Percentiles rank a stretch among this genome's conserved stretches.
These are phyloP conservation scores for Saccharum spontaneum DNA, from an alignment of 176 grass and related monocot species.

Conservation along the genomic window DNA sequence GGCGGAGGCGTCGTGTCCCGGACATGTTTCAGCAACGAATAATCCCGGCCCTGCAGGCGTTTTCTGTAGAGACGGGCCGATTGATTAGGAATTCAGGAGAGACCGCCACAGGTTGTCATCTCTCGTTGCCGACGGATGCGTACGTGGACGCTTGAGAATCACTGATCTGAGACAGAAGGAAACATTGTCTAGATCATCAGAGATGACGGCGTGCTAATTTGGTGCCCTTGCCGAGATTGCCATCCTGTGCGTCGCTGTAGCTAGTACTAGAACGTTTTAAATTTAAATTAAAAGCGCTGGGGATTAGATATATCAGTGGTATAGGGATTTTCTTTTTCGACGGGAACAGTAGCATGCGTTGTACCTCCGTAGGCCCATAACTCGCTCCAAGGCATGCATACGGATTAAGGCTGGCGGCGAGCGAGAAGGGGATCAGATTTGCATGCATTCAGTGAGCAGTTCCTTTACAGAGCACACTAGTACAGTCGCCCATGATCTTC, in stretches of 20 bases:
- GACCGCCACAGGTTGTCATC: neutral
- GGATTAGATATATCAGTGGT: too few relatives aligned
- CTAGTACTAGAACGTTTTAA: too few relatives aligned
- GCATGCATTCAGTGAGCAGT: constrained; percentile 23
- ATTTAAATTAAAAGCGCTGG: too few relatives aligned
- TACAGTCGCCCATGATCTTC: neutral
- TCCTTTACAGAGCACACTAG: constrained; percentile 9
- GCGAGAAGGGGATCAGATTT: neutral
- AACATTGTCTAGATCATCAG: neutral
- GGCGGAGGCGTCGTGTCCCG: constrained; percentile 18
- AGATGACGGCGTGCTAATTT: neutral
- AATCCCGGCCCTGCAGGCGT: neutral
- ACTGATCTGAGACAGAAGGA: neutral
- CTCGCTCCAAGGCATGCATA: neutral
- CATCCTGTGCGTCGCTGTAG: too few relatives aligned
- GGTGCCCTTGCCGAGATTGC: neutral
- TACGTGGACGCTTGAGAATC: constrained; percentile 7
- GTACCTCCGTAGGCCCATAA: neutral
- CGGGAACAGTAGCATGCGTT: neutral
- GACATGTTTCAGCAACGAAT: constrained; percentile 35
- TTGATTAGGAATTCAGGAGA: neutral
- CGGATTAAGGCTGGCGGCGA: neutral
- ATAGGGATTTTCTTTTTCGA: neutral
- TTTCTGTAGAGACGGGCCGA: neutral
- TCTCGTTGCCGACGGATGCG: neutral